Evolutionary conservation across 2,329 filamentous ascomycete genomes (phyloP), one percentile per base, ranked within the genome.

Genomic region (Dactylellina sp.): DNA sequence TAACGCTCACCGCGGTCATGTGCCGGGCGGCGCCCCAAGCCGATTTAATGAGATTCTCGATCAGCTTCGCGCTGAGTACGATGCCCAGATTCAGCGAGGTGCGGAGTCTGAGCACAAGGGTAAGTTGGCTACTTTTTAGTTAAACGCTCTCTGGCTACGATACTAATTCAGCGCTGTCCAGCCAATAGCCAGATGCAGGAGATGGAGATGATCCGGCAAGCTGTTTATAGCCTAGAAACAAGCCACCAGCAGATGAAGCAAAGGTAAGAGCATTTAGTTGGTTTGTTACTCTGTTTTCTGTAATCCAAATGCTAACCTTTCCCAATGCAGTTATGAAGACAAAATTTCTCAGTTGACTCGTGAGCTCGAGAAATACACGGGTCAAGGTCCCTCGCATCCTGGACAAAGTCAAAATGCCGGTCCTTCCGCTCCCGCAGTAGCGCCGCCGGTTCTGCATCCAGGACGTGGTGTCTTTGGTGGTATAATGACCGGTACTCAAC

Each of bases 51-150:
- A 99, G 85, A 88, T 98, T 76, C 86, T 99, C 80, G 94, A 98
- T 66, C 90, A 93, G 81, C 88, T 99, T 79, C 89, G 94, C 80
- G 86, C 88, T 79, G 95, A 99, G 82, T 98, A 97, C 78, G 94
- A 98, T 77, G 89, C 86, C 75, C 91, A 96, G 81, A 86, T 89
- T 78, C 89, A 91, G 77, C 89, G 91, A 78, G 91, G 89, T 77
- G 92, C 92, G 81, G 91, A 92, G 78, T 96, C 93, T 81, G 94
- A 99, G 81, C 91, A 94, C 81, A 93, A 96, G 81, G 91, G 94
- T 97, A 88, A 85, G 93, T 9, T 32, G n/a, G 28, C 28, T 32
- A 5, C 28, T 9, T 32, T 89, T 74, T 32, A 28, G 14, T 9
- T n/a, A 16, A n/a, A n/a, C n/a, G n/a, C 39, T 11, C 12, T 20